A percentile compares a stretch with the other conserved stretches of the same genome.
Conservation (phyloP, 371 early-diverging fungal species). For the Batrachochytrium dendrobatidis region DNA sequence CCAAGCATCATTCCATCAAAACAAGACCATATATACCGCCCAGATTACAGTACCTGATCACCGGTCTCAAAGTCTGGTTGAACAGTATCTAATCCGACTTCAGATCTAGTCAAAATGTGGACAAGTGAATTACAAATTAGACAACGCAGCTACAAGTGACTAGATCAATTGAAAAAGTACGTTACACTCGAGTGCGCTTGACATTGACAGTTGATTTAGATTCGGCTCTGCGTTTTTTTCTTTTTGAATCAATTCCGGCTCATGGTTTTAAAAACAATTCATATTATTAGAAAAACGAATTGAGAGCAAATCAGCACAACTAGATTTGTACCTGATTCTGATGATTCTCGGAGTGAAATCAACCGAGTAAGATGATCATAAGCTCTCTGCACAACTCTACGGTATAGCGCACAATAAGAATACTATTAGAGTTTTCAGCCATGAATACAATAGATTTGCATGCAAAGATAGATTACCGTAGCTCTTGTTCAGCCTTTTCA, state of each 20-base stretch:
- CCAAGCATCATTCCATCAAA: too few relatives aligned
- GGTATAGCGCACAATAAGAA: too few relatives aligned
- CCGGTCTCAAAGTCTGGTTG: neutral
- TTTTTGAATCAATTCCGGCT: slow-evolving; percentile 18
- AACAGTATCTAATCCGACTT: neutral
- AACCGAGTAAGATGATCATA: too few relatives aligned
- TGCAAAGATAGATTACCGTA: too few relatives aligned
- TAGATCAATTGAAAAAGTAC: neutral
- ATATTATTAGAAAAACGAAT: neutral
- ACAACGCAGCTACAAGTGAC: neutral
- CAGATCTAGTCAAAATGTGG: too few relatives aligned
- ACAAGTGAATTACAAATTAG: too few relatives aligned
- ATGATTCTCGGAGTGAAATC: neutral
- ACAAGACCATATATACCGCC: slow-evolving; percentile 1
- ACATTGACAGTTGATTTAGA: slow-evolving; percentile 33
- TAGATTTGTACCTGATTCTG: neutral
- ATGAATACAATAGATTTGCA: too few relatives aligned
- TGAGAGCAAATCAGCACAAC: neutral
- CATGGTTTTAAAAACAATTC: too few relatives aligned
- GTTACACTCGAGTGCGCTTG: neutral
- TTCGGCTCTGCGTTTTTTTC: slow-evolving; percentile 62
- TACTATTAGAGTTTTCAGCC: too few relatives aligned
- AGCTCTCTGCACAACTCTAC: too few relatives aligned
- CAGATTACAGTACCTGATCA: neutral
- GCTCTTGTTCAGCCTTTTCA: slow-evolving; percentile 4